A percentile compares a stretch with the other conserved stretches of the same genome.
Conservation (phyloP, 2,329 filamentous ascomycete species). For the Calonectria ilicicola region DNA sequence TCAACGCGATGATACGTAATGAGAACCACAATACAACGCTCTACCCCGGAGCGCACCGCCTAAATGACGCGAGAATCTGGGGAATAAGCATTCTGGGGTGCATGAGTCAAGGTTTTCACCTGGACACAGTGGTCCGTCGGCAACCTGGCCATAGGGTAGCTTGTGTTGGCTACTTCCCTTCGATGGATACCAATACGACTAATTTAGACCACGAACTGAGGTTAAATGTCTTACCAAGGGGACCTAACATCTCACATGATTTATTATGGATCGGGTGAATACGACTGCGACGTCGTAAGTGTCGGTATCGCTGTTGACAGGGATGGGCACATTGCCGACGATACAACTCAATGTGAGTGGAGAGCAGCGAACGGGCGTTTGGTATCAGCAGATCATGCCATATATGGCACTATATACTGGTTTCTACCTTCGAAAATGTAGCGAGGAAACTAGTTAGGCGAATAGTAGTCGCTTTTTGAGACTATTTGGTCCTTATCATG, state of each 20-base stretch:
- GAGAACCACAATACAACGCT: slow-evolving; percentile 8
- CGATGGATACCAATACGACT: not conserved
- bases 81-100: slow-evolving; percentile 3
- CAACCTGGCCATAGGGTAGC: not conserved
- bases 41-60: not conserved
- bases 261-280: not conserved
- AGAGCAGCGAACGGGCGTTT: not conserved
- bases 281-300: not conserved
- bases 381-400: not conserved
- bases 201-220: not conserved
- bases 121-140: not conserved
- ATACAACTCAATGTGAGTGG: not conserved
- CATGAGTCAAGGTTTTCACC: not conserved
- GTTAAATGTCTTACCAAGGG: not conserved
- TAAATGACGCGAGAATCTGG: not conserved
- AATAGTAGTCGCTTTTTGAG: too few species aligned
- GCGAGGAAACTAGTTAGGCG: too few species aligned
- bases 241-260: not conserved
- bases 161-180: not conserved
- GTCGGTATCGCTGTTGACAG: not conserved
- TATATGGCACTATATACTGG: not conserved
- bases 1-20: slow-evolving; percentile 4
- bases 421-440: not conserved
- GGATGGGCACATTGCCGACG: slow-evolving; percentile 18
- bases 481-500: too few species aligned